A percentile compares a stretch with the other conserved stretches of the same genome.
These are phyloP conservation scores for Penicillium sp. DNA, from an alignment of 2,329 filamentous ascomycete genomes.

Conservation along the genomic window DNA sequence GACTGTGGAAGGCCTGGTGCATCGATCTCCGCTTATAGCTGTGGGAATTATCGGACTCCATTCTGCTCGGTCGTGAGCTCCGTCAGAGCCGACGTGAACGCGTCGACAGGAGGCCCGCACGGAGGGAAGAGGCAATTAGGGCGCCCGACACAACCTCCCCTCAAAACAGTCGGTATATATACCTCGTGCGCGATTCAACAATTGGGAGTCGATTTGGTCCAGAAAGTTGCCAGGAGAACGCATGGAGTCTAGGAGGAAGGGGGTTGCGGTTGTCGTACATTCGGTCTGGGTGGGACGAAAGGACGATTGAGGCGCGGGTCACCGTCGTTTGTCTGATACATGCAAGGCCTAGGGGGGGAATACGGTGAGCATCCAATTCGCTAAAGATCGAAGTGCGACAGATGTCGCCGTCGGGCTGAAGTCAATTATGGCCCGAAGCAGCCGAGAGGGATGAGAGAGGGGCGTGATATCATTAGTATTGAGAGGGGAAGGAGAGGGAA, in stretches of 20 bases:
- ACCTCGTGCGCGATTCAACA: conserved; percentile 31
- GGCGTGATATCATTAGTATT: conserved; percentile 29
- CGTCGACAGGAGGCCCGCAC: conserved; percentile 17
- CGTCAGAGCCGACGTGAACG: conserved; percentile 16
- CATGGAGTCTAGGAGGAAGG: conserved; percentile 36
- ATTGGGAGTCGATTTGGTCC: conserved; percentile 33
- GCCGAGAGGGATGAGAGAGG: conserved; percentile 8
- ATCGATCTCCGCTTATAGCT: conserved; percentile 39
- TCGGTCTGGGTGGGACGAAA: conserved; percentile 27
- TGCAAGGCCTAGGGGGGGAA: conserved; percentile 15
- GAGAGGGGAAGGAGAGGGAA: conserved; percentile 1
- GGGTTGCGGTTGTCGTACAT: conserved; percentile 32
- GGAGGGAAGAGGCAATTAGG: conserved; percentile 23
- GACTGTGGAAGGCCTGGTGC: conserved; percentile 37
- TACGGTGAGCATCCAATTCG: conserved; percentile 19
- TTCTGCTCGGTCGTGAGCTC: conserved; percentile 24
- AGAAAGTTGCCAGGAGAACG: conserved; percentile 34
- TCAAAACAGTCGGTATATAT: conserved; percentile 21
- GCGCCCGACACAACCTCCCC: conserved; percentile 23
- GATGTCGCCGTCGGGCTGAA: conserved; percentile 15
- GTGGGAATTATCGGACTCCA: conserved; percentile 43
- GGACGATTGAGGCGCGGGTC: conserved; percentile 22
- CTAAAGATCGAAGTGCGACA: conserved; percentile 14
- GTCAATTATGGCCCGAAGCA: conserved; percentile 5
- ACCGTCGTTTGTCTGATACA: conserved; percentile 26